These are phyloP conservation scores for Huntiella savannae DNA, from an alignment of 2,329 filamentous ascomycete genomes.

Conservation along the genomic window DNA sequence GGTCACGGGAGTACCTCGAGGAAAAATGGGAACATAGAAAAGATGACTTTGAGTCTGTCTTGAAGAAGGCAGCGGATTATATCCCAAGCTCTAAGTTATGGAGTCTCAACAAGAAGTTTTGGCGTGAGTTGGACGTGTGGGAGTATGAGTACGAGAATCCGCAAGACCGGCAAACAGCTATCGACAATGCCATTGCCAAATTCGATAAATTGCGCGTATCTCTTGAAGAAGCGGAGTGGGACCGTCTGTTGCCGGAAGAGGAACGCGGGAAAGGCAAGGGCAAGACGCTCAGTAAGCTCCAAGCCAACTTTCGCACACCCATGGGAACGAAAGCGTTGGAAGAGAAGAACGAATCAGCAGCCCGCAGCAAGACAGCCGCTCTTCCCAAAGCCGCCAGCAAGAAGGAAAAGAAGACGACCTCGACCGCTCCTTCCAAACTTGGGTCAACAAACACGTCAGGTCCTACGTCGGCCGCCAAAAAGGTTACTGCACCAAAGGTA, in stretches of 20 bases:
- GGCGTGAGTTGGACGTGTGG: constrained; percentile 47
- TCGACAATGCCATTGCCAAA: constrained; percentile 39
- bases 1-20: constrained; percentile 29
- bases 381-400: constrained; percentile 37
- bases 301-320: constrained; percentile 37
- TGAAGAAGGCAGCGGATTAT: constrained; percentile 40
- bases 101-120: constrained; percentile 34
- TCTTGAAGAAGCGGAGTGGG: constrained; percentile 38
- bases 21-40: constrained; percentile 31
- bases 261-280: constrained; percentile 39
- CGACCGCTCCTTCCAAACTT: no score
- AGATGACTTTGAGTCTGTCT: constrained; percentile 32
- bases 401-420: constrained; percentile 26
- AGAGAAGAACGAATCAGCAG: constrained; percentile 18
- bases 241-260: constrained; percentile 36
- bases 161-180: constrained; percentile 37
- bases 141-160: constrained; percentile 35
- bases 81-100: constrained; percentile 31
- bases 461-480: constrained; percentile 14
- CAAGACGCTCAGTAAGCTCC: constrained; percentile 41
- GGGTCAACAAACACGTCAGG: no score
- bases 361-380: constrained; percentile 32
- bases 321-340: constrained; percentile 19
- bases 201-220: constrained; percentile 41
- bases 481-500: constrained; percentile 15